Evolutionary conservation across 345 rosid species (phyloP).

Genomic region (Citrus medica): DNA sequence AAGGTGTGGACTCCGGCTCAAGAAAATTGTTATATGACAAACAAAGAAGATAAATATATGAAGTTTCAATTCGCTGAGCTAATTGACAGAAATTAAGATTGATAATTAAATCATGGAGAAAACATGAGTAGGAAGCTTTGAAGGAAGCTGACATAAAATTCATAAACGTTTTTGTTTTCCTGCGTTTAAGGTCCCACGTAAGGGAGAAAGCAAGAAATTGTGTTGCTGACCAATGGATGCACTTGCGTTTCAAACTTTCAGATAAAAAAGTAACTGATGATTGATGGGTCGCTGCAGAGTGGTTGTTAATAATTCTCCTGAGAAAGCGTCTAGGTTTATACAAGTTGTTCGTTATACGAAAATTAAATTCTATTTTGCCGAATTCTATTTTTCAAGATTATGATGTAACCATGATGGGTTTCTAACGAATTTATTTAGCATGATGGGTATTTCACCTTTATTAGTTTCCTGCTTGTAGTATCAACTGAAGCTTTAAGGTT

Average conservation of each 20-base stretch:
- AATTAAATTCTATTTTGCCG: background rate
- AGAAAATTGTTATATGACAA: no score
- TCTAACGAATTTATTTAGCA: background rate
- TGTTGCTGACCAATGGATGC: background rate
- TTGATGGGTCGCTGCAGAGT: background rate
- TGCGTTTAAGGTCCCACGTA: background rate
- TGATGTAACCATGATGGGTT: background rate
- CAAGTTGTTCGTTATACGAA: background rate
- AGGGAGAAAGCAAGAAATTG: background rate
- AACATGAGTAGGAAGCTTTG: background rate
- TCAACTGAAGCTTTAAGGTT: background rate
- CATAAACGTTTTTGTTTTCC: background rate
- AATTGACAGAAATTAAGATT: background rate
- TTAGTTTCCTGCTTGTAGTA: background rate
- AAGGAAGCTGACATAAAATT: background rate
- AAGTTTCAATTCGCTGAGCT: no score
- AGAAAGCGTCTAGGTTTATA: background rate
- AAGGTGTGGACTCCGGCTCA: no score
- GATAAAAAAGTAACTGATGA: background rate
- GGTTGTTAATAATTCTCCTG: background rate
- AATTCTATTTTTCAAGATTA: background rate
- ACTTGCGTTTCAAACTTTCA: background rate
- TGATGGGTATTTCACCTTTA: background rate
- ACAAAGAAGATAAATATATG: no score
- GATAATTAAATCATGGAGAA: background rate